A percentile compares a stretch with the other conserved stretches of the same genome.
phyloP scores from a whole-genome alignment of 495 filamentous ascomycete genomes.

The Annulohypoxylon maeteangense region DNA sequence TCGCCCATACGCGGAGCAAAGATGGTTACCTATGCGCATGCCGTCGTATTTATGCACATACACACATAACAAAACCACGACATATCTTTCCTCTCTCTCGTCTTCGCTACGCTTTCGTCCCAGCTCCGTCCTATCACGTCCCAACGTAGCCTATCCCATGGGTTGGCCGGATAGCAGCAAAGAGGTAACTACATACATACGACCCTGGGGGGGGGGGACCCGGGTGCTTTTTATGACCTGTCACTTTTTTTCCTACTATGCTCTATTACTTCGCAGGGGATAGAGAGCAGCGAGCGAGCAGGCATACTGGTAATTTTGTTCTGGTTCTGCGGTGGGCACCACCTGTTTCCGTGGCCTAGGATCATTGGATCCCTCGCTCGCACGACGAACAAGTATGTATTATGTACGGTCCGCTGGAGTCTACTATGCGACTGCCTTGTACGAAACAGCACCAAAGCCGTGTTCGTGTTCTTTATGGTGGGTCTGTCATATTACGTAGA shows the following conservation, averaged over 20 bases:
- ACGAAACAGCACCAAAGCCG: constrained; percentile 14
- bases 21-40: constrained; percentile 30
- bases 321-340: constrained; percentile 43
- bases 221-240: constrained; percentile 37
- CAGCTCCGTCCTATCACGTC: constrained; percentile 27
- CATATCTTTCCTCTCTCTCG: constrained; percentile 19
- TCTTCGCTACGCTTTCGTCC: constrained; percentile 28
- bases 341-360: constrained; percentile 48
- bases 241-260: constrained; percentile 28
- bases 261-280: constrained; percentile 18
- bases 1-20: constrained; percentile 22
- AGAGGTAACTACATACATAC: constrained; percentile 15
- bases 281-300: no score
- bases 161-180: constrained; percentile 31
- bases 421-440: constrained; percentile 10
- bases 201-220: constrained; percentile 17
- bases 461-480: constrained; percentile 5
- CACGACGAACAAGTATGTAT: constrained; percentile 27
- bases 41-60: constrained; percentile 32
- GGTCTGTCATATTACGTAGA: constrained; percentile 9
- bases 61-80: constrained; percentile 34
- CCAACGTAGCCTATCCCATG: constrained; percentile 22
- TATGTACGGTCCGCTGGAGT: constrained; percentile 20
- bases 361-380: constrained; percentile 45
- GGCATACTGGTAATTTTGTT: constrained; percentile 15